Conservation (phyloP, 2,329 filamentous ascomycete genomes). For the Dactylellina drechsleri region DNA sequence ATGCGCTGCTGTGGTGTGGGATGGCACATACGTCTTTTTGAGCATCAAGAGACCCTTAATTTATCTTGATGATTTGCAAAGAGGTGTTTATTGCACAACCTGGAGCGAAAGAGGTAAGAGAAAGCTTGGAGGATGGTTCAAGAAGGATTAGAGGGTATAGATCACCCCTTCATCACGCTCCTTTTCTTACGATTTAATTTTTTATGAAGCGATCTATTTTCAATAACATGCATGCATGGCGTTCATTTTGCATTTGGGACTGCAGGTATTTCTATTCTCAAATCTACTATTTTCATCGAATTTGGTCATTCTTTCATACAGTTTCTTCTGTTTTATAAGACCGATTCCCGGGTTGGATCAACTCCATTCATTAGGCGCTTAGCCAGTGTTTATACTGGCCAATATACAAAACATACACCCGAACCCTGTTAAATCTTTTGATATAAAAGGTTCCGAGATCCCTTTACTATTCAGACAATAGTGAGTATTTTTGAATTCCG, state of each 20-base stretch:
- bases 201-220: slow-evolving; percentile 2
- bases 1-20: slow-evolving; percentile 40
- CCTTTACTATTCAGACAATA: no score
- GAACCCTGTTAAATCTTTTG: no score
- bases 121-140: slow-evolving; percentile 30
- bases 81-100: slow-evolving; percentile 27
- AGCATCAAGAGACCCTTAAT: slow-evolving; percentile 44
- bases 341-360: neutral
- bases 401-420: neutral
- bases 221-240: neutral
- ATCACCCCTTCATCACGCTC: neutral
- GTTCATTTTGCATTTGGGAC: slow-evolving; percentile 2
- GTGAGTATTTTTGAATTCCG: no score
- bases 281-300: neutral
- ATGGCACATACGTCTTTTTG: slow-evolving; percentile 32
- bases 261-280: neutral
- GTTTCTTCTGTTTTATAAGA: neutral
- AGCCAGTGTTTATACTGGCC: neutral
- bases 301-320: neutral
- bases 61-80: slow-evolving; percentile 45
- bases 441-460: no score
- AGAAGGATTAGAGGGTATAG: slow-evolving; percentile 1
- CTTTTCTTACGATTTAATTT: neutral
- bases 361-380: slow-evolving; percentile 1
- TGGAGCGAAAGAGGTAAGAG: slow-evolving; percentile 30